Evolutionary conservation across 495 filamentous ascomycete genomes (phyloP).

Genomic region (Rhypophila decipiens): DNA sequence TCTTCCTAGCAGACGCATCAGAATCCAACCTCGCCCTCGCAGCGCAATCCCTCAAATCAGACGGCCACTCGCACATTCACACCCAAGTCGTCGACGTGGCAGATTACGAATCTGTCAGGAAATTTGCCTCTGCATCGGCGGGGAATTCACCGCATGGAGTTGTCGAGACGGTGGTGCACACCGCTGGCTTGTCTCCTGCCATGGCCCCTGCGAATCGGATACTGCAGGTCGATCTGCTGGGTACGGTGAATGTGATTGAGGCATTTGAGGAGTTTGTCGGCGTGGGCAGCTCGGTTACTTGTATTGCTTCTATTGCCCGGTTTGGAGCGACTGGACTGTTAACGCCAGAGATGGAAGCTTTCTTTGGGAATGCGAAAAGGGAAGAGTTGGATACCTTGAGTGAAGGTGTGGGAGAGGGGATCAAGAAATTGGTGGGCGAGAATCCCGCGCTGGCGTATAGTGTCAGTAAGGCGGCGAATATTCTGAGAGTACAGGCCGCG

Average conservation of each 20-base stretch:
- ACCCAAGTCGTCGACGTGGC: constrained; percentile 16
- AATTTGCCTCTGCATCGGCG: constrained; percentile 42
- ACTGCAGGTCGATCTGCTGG: constrained; percentile 16
- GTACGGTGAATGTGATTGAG: constrained; percentile 20
- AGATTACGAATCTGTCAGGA: constrained; percentile 9
- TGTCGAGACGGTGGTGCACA: constrained; percentile 75
- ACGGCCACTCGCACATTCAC: constrained; percentile 12
- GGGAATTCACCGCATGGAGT: constrained; percentile 64
- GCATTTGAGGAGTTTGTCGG: constrained; percentile 12
- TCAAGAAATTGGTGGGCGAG: not conserved
- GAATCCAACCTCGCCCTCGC: constrained; percentile 10
- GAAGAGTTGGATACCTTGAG: constrained; percentile 8
- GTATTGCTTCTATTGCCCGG: constrained; percentile 16
- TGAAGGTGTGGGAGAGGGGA: too few relatives aligned
- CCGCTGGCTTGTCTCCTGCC: constrained; percentile 15
- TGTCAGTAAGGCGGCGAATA: constrained; percentile 44
- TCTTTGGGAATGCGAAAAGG: constrained; percentile 8
- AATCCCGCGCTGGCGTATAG: constrained; percentile 46
- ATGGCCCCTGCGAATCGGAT: constrained; percentile 15
- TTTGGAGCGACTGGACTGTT: constrained; percentile 5
- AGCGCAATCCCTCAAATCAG: constrained; percentile 9
- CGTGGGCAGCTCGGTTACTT: constrained; percentile 9
- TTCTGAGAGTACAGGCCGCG: constrained; percentile 44
- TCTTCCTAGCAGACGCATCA: constrained; percentile 14
- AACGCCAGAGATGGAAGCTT: constrained; percentile 7